phyloP scores from a whole-genome alignment of 1,139 yeast species.

The Diutina rugosa region DNA sequence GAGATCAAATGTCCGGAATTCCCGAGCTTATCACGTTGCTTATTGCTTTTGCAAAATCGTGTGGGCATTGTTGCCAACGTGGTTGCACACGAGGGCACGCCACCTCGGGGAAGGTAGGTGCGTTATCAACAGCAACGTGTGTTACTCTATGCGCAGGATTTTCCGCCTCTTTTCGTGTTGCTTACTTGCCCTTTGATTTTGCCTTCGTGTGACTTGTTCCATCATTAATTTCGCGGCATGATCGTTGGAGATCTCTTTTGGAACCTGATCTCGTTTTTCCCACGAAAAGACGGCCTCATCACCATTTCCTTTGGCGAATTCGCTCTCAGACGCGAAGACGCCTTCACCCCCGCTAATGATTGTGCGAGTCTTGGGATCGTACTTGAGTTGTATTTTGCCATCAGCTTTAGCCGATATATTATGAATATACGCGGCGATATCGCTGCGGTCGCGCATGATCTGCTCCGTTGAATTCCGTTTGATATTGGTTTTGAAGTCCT shows the following conservation, averaged over 20 bases:
- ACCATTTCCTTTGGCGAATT: background rate
- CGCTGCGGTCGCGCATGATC: conserved; percentile 33
- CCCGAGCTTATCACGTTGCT: background rate
- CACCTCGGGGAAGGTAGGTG: background rate
- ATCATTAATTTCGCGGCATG: background rate
- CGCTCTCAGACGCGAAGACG: background rate
- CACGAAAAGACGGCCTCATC: background rate
- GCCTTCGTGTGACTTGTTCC: background rate
- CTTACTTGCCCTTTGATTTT: background rate
- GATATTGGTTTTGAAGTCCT: conserved; percentile 15
- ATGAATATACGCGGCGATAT: conserved; percentile 37
- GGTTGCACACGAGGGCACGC: background rate
- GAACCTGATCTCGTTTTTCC: background rate
- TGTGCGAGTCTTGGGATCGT: background rate
- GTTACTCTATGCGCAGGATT: background rate
- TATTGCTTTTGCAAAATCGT: background rate
- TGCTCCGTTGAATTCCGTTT: conserved; percentile 22
- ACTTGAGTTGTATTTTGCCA: conserved; percentile 29
- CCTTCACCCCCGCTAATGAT: background rate
- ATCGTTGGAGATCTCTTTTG: background rate
- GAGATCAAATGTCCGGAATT: background rate
- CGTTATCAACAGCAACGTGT: background rate
- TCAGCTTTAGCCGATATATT: conserved; percentile 19
- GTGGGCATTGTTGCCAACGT: background rate
- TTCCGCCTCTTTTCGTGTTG: background rate